phyloP scores from a whole-genome alignment of 2,329 filamentous ascomycete genomes.

The Phaeomoniella chlamydospora region DNA sequence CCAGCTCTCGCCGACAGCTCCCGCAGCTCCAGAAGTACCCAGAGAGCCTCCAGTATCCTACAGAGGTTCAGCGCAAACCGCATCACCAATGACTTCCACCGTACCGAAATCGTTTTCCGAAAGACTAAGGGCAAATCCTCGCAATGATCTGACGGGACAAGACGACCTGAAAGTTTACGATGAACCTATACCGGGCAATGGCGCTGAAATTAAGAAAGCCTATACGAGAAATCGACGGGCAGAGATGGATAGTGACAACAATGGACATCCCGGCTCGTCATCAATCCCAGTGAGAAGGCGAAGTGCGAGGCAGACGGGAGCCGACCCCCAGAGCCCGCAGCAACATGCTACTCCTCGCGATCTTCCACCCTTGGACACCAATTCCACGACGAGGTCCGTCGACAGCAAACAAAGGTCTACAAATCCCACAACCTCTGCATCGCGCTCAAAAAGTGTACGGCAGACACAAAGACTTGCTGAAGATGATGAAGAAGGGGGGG shows the following conservation, averaged over 20 bases:
- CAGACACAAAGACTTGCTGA: neutral
- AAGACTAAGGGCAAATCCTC: conserved; percentile 4
- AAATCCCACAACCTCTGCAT: conserved; percentile 1
- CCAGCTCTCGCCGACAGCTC: conserved; percentile 14
- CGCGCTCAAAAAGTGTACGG: neutral
- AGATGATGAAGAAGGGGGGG: conserved; percentile 18
- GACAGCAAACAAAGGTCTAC: conserved; percentile 1
- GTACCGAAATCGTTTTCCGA: conserved; percentile 1
- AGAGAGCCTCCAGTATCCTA: conserved; percentile 45
- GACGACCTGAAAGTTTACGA: neutral
- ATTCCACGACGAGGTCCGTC: neutral
- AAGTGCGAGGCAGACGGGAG: neutral
- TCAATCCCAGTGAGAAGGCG: neutral
- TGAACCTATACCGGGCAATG: no score
- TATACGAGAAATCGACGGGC: neutral
- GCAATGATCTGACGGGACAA: conserved; percentile 6
- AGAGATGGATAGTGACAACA: neutral
- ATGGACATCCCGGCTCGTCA: neutral
- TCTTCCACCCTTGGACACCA: neutral
- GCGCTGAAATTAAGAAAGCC: neutral
- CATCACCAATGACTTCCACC: neutral
- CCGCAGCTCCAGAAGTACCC: conserved; percentile 47
- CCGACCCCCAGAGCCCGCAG: neutral
- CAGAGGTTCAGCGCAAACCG: conserved; percentile 27
- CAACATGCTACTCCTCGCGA: neutral